Evolutionary conservation across 164 flowering plant genomes (phyloP).

Genomic region (Saururus chinensis): DNA sequence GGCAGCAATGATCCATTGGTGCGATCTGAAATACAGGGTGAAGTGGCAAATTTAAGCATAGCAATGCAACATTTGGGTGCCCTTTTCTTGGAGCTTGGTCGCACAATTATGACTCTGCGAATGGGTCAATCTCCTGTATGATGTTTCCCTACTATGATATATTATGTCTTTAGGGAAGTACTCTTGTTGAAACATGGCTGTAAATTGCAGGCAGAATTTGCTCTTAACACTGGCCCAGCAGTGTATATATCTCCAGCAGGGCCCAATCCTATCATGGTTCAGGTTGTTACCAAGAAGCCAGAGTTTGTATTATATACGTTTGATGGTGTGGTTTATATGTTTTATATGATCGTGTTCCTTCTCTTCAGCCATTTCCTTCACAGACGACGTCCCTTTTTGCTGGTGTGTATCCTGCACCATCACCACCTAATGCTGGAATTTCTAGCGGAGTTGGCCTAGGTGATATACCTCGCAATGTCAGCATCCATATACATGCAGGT

Average conservation of each 20-base stretch:
- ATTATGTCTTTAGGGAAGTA: background rate
- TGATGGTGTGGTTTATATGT: background rate
- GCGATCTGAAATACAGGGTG: constrained; percentile 67
- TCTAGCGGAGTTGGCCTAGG: constrained; percentile 53
- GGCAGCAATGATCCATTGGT: constrained; percentile 41
- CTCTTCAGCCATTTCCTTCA: constrained; percentile 78
- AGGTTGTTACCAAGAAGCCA: constrained; percentile 27
- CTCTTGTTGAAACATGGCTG: constrained; percentile 1
- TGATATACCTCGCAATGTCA: constrained; percentile 61
- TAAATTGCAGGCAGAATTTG: constrained; percentile 57
- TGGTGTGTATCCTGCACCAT: constrained; percentile 26
- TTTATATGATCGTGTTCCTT: background rate
- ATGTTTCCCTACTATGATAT: background rate
- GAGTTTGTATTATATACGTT: background rate
- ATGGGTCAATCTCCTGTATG: constrained; percentile 93
- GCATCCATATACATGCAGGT: constrained; percentile 96
- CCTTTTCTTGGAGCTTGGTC: constrained; percentile 90
- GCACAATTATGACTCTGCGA: constrained; percentile 67
- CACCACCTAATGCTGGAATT: constrained; percentile 28
- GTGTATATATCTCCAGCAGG: constrained; percentile 83
- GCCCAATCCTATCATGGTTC: constrained; percentile 97
- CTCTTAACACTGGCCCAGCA: constrained; percentile 90
- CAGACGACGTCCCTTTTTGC: constrained; percentile 68
- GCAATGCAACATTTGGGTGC: constrained; percentile 95
- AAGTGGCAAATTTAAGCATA: constrained; percentile 56